Base-by-base conservation (phyloP, 2,329 filamentous ascomycete species). In the Rugonectria rugulosa region DNA sequence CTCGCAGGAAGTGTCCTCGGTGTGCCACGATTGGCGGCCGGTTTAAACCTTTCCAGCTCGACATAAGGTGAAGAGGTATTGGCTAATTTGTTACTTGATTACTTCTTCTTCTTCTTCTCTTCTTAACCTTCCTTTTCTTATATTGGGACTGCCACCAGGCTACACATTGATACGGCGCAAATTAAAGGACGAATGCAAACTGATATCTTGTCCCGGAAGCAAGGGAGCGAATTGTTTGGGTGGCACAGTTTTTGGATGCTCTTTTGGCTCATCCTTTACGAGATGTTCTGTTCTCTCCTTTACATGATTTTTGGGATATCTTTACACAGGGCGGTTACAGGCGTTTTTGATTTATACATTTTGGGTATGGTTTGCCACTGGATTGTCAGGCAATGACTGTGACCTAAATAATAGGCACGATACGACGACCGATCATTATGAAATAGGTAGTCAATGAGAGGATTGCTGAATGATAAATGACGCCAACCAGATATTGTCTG, bases 41-140 rank as follows among this genome's bases (percentile, higher is more conserved):
- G 59, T 94, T 92, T 76, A 94, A 94, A 75, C 89, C 89, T 36
- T 93, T 95, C 74, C 89, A 93, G 75, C 80, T 95, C 70, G 90
- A 94, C 69, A 88, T 95, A 60, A 81, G 88, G 79, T 91, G 77
- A 86, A 62, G 42, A 32, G 40, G 41, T 47, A 60, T 41, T 4
- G 11, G 15, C 20, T 42, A 32, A 14, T 32, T 32, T 32, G 7
- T 10, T 32, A 53, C 53, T 61, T 54, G 59, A 54, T 62, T 65
- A 64, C 56, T 29, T 43, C 59, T 55, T 23, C 46, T 37, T 54
- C 42, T 42, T 59, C 26, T 44, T 53, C 53, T 14, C 42, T 48
- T 40, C 34, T 49, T 45, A 45, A 38, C 38, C 21, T 23, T 38
- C 10, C 7, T 10, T 20, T 38, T 32, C 27, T 36, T 23, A 14